Evolutionary conservation across 495 filamentous ascomycete genomes (phyloP).

Genomic region (Letharia columbiana): DNA sequence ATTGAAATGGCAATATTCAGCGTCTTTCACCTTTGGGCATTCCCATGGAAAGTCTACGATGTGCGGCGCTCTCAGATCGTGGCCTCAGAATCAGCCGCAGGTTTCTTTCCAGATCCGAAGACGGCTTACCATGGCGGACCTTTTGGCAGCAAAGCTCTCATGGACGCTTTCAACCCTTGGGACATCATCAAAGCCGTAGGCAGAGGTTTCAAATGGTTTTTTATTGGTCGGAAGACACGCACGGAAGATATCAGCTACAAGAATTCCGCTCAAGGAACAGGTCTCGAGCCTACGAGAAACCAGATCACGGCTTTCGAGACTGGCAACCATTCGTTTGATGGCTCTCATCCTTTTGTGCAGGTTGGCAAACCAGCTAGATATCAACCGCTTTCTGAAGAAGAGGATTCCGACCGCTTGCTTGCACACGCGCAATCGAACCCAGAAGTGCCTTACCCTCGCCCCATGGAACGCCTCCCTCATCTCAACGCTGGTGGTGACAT

Average conservation of each 20-base stretch:
- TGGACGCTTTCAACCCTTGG: conserved; percentile 73
- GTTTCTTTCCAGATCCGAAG: conserved; percentile 42
- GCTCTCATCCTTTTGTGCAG: conserved; percentile 3
- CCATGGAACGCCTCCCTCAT: conserved; percentile 21
- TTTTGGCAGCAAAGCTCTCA: conserved; percentile 52
- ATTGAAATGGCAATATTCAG: conserved; percentile 84
- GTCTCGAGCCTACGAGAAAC: conserved; percentile 21
- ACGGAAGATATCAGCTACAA: conserved; percentile 45
- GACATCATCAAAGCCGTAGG: conserved; percentile 73
- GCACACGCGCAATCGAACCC: conserved; percentile 11
- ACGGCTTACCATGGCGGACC: conserved; percentile 52
- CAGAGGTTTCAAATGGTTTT: conserved; percentile 71
- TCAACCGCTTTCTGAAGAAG: conserved; percentile 16
- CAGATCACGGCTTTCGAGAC: conserved; percentile 20
- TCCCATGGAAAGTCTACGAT: conserved; percentile 63
- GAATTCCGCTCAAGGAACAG: conserved; percentile 13
- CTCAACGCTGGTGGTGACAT: conserved; percentile 12
- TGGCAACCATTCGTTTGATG: conserved; percentile 13
- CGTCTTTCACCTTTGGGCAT: conserved; percentile 74
- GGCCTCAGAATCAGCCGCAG: conserved; percentile 38
- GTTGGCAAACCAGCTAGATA: conserved; percentile 16
- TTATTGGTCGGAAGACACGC: conserved; percentile 57
- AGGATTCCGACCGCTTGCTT: conserved; percentile 15
- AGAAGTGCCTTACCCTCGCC: conserved; percentile 18
- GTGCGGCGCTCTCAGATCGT: conserved; percentile 26